Evolutionary conservation across 208 protist species (phyloP).

Genomic region (Crithidia fasciculata): DNA sequence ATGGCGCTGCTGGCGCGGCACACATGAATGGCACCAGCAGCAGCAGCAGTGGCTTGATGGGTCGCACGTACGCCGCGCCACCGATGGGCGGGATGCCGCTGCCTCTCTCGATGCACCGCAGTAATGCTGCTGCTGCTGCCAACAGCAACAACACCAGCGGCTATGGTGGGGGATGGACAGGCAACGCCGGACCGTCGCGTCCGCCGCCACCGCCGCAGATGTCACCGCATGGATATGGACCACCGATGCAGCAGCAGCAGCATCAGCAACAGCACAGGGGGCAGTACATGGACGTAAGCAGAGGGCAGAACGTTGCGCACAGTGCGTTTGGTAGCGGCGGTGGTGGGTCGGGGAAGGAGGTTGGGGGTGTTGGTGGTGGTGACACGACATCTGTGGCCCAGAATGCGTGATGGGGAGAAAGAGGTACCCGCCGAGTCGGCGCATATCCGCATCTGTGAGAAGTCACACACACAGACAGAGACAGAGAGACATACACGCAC

Average conservation of each 20-base stretch:
- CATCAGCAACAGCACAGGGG: conserved; percentile 26
- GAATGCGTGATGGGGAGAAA: not conserved
- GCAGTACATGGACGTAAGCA: not conserved
- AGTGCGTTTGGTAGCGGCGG: not conserved
- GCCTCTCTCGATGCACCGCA: no score
- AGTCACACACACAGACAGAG: no score
- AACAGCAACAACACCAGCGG: not conserved
- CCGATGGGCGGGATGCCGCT: not conserved
- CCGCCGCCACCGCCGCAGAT: conserved; percentile 12
- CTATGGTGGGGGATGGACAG: conserved; percentile 2
- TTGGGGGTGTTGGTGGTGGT: not conserved
- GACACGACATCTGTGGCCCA: not conserved
- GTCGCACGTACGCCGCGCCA: not conserved
- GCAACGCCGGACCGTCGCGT: not conserved
- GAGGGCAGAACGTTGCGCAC: not conserved
- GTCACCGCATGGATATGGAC: conserved; percentile 9
- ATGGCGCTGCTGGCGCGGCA: no score
- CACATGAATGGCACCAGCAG: not conserved
- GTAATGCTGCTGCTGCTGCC: not conserved
- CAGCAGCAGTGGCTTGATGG: conserved; percentile 6
- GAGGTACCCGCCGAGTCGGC: no score
- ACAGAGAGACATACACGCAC: no score
- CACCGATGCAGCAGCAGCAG: conserved; percentile 10
- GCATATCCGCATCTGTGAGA: no score
- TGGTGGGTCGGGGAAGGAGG: conserved; percentile 1